phyloP scores from a whole-genome alignment of 805 yeast species.

The Candida maesae region DNA sequence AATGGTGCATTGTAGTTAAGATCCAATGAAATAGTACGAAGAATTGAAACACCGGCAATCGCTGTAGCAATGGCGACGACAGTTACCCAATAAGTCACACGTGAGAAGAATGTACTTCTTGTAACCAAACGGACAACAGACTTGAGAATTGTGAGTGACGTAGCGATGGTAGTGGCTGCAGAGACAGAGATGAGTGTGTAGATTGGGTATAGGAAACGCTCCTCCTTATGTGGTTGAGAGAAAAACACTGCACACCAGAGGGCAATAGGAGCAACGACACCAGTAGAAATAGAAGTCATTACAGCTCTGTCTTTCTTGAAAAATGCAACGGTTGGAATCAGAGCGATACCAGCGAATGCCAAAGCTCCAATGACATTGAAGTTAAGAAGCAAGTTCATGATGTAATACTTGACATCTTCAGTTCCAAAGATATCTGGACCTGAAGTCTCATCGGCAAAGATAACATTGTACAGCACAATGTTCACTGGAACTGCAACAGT shows the following conservation, averaged over 20 bases:
- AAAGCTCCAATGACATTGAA: constrained; percentile 55
- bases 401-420: constrained; percentile 74
- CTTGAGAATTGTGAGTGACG: background rate
- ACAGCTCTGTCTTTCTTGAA: constrained; percentile 16
- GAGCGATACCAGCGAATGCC: constrained; percentile 37
- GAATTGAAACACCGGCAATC: constrained; percentile 28
- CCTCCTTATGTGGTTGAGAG: constrained; percentile 88
- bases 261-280: constrained; percentile 46
- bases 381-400: constrained; percentile 65
- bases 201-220: constrained; percentile 82
- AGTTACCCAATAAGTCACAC: background rate
- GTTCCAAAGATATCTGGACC: constrained; percentile 92
- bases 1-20: constrained; percentile 74
- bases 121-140: constrained; percentile 4
- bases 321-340: constrained; percentile 25
- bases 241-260: constrained; percentile 68
- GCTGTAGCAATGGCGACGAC: constrained; percentile 13
- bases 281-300: constrained; percentile 6
- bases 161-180: constrained; percentile 47
- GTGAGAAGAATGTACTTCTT: background rate
- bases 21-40: constrained; percentile 58
- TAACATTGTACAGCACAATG: constrained; percentile 78
- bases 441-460: constrained; percentile 53
- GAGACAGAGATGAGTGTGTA: constrained; percentile 65
- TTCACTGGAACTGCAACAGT: constrained; percentile 72